Base-by-base conservation (phyloP, 129 eudicot species). In the Helianthus tuberosus region DNA sequence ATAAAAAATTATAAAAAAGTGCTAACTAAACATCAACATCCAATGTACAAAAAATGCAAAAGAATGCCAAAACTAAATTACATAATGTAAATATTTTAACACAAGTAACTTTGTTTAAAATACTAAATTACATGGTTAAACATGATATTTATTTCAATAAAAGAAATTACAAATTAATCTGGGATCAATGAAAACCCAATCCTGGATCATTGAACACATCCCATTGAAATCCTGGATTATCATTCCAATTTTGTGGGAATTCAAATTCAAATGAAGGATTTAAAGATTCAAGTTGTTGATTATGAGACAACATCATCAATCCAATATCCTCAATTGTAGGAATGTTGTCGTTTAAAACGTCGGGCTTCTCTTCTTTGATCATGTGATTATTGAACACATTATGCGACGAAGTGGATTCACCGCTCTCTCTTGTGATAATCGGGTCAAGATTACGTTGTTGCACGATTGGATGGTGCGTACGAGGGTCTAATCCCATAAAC, bases 401-500 rank as follows among this genome's bases (percentile, higher is more conserved):
- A 43, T 64, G 25, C 12, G 78, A 64, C 29, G 78, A 78, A 46
- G 78, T 71, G 6, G 73, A 71, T 79, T 54, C 77, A 11, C 12
- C 32, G 3, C 64, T 72, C n/a, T 54, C 73, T 35, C 43, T 13
- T 36, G 53, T 72, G 20, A 52, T 32, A 16, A 15, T 12, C 0
- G 52, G 23, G 53, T 64, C 60, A 12, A 41, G 35, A 63, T 13
- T 69, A 15, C 73, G 61, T 41, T 62, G 49, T 39, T 67, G 79
- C 38, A 72, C 73, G 13, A 86, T 50, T 44, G 87, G 93, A 80
- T 68, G 82, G 67, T 90, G 96, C 2, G 93, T 90, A 12, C 74
- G 51, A 32, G 90, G 96, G 77, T 90, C 93, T 74, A 87, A 43
- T 27, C 96, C 93, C 35, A 82, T 46, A 65, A 79, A 80, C 54